phyloP scores from a whole-genome alignment of 768 basidiomycete genomes.

The Tephrocybe sp. region DNA sequence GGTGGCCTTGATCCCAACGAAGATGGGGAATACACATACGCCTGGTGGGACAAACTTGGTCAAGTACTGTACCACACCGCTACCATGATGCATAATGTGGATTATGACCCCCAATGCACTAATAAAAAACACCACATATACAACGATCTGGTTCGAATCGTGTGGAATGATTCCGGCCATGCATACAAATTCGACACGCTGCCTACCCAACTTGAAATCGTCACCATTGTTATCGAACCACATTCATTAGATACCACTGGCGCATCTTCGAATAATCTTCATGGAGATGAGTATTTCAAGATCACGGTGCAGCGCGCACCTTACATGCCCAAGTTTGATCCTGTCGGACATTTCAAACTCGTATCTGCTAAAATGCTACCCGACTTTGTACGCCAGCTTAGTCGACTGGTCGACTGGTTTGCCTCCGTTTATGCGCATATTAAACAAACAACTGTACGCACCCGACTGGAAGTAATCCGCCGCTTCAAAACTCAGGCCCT shows the following conservation, averaged over 20 bases:
- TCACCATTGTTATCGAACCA: conserved; percentile 96
- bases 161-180: conserved; percentile 96
- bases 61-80: conserved; percentile 95
- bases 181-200: conserved; percentile 92
- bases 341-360: conserved; percentile 91
- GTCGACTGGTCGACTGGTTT: conserved; percentile 88
- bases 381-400: conserved; percentile 82
- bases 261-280: conserved; percentile 78
- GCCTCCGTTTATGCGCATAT: conserved; percentile 81
- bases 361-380: conserved; percentile 89
- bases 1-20: conserved; percentile 89
- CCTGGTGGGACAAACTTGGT: conserved; percentile 98
- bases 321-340: conserved; percentile 93
- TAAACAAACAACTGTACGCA: conserved; percentile 69
- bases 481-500: conserved; percentile 54
- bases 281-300: conserved; percentile 96
- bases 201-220: conserved; percentile 90
- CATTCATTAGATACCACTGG: conserved; percentile 84
- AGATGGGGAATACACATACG: conserved; percentile 96
- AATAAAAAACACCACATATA: conserved; percentile 96
- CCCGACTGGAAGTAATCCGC: conserved; percentile 75
- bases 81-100: conserved; percentile 90
- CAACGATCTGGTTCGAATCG: conserved; percentile 93
- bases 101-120: conserved; percentile 66
- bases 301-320: conserved; percentile 85